Evolutionary conservation across 371 early-diverging fungal genomes (phyloP), one percentile per base, ranked within the genome.

Genomic region (Choanephora cucurbitarum): DNA sequence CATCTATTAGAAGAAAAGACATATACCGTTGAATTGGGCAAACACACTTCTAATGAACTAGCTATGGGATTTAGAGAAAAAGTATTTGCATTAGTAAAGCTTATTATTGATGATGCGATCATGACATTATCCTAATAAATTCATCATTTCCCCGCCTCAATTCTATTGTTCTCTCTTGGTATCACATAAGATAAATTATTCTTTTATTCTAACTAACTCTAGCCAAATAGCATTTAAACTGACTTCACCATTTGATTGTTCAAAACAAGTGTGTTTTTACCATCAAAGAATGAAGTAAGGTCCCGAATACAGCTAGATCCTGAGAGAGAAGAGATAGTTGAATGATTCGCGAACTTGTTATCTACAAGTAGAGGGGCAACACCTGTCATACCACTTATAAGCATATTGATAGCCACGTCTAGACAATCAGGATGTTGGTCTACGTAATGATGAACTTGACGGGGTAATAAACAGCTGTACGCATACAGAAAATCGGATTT

Each of bases 381-480:
- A 18, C 57, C 61, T 3, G 67, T 62, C 34, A 58, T 59, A 31
- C 70, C 73, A 42, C 57, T 57, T 28, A 52, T 53, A 22, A 69
- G 44, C 64, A 73, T 63, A 40, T 69, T 69, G 51, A 65, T 55
- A 13, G 68, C 65, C 17, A 66, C 58, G 44, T 60, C 63, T 22
- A 21, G 50, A 39, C 74, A 74, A 8, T 37, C 41, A 5, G 69
- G 62, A 44, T 67, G 45, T 15, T 46, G 22, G 21, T 74, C 66
- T 13, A 74, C 31, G 34, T 58, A 68, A 9, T 50, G 46, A 23
- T 70, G 69, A 10, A 74, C 49, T 40, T 57, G 37, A 14, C 61
- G 62, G 2, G 71, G 69, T 24, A 74, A 24, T n/a, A 71, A 33
- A 28, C 74, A 74, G 2, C 71, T 65, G 41, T 68, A 74, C 6